phyloP scores from a whole-genome alignment of 495 filamentous ascomycete species.

The Usnea hakonensis region DNA sequence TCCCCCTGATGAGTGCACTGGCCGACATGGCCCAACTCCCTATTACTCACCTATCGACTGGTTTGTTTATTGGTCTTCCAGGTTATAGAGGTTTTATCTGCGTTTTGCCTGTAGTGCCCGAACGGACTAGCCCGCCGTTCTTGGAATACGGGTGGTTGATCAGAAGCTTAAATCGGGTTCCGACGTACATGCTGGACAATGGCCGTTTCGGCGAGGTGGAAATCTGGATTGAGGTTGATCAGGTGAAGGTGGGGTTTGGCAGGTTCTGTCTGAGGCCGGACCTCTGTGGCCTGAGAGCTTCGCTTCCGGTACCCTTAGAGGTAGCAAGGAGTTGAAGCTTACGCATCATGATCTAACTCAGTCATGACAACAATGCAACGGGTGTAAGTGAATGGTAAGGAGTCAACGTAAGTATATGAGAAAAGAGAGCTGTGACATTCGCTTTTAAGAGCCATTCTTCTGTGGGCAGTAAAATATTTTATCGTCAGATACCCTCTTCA shows the following conservation, averaged over 20 bases:
- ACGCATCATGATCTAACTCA: not conserved
- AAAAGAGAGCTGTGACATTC: not conserved
- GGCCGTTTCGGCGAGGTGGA: not conserved
- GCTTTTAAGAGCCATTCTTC: not conserved
- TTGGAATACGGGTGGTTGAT: conserved; percentile 1
- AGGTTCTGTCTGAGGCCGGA: not conserved
- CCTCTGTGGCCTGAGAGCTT: not conserved
- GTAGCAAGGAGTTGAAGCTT: not conserved
- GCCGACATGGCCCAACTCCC: not conserved
- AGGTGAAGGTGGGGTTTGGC: not conserved
- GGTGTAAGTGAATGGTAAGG: not conserved
- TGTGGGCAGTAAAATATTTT: not conserved
- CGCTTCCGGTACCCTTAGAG: not conserved
- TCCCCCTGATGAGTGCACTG: not conserved
- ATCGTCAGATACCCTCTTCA: not conserved
- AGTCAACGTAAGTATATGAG: not conserved
- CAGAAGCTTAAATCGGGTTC: not conserved
- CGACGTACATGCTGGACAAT: not conserved
- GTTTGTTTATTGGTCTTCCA: not conserved
- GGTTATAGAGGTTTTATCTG: not conserved
- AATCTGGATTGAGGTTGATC: not conserved
- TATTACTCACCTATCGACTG: not conserved
- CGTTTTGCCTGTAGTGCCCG: not conserved
- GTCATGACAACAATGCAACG: not conserved
- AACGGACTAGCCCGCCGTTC: not conserved